Evolutionary conservation across 2,329 filamentous ascomycete species (phyloP).

Genomic region (Akanthomyces muscarius): DNA sequence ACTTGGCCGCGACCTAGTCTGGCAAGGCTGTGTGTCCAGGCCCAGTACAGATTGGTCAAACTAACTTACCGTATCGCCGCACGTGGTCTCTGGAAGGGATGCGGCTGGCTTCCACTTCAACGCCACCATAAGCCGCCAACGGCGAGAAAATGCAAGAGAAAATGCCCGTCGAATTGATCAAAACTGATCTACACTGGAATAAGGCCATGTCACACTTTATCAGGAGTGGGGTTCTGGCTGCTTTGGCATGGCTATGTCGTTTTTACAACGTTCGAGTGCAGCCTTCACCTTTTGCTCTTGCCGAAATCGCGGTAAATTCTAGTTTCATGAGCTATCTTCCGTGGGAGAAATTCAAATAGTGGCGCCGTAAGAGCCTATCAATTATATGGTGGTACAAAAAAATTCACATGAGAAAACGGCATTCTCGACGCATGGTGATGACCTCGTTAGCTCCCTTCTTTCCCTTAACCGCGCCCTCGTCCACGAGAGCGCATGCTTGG

Average conservation of each 20-base stretch:
- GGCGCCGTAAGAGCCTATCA: background rate
- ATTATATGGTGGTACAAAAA: background rate
- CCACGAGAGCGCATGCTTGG: constrained; percentile 7
- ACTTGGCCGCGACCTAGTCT: background rate
- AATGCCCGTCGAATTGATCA: too few relatives aligned
- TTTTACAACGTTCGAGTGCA: too few relatives aligned
- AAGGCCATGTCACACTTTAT: background rate
- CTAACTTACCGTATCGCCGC: background rate
- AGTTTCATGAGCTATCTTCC: background rate
- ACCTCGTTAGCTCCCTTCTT: background rate
- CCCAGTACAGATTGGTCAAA: background rate
- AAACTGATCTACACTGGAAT: background rate
- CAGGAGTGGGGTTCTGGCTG: background rate
- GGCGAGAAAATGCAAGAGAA: background rate
- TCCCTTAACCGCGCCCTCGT: constrained; percentile 5
- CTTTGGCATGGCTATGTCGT: background rate
- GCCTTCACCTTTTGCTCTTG: too few relatives aligned
- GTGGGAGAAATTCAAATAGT: background rate
- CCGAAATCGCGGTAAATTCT: background rate
- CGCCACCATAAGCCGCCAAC: background rate
- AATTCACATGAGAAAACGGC: background rate
- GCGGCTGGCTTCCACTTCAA: background rate
- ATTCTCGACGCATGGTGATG: background rate
- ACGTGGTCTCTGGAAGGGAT: background rate
- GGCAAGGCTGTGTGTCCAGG: background rate